phyloP scores from a whole-genome alignment of 257 asterid species.

The Nicotiana tabacum region DNA sequence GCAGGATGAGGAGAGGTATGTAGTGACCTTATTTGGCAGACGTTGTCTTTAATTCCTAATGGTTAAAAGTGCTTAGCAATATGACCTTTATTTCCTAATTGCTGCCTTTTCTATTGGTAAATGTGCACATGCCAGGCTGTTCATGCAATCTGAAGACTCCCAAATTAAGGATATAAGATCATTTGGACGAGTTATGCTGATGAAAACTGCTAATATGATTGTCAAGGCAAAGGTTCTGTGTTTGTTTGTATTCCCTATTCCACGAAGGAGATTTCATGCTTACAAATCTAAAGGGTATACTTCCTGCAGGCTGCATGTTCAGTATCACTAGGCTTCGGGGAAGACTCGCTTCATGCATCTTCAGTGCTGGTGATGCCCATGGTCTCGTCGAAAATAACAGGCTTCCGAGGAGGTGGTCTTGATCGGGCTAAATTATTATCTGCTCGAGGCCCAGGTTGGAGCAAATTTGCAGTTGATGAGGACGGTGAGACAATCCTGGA shows the following conservation, averaged over 20 bases:
- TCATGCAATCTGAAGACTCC: constrained; percentile 50
- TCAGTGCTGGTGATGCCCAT: constrained; percentile 93
- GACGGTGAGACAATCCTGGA: constrained; percentile 49
- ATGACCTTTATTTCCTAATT: background rate
- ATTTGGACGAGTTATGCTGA: constrained; percentile 42
- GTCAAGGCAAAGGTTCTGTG: constrained; percentile 66
- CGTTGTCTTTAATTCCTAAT: constrained; percentile 1
- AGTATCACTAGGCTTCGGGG: constrained; percentile 68
- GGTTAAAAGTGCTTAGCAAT: background rate
- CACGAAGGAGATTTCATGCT: background rate
- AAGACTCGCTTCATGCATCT: constrained; percentile 72
- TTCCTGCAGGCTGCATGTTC: constrained; percentile 72
- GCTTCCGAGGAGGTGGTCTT: constrained; percentile 63
- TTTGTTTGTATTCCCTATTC: background rate
- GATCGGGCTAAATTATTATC: constrained; percentile 54
- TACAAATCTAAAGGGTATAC: constrained; percentile 14
- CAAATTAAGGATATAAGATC: constrained; percentile 59
- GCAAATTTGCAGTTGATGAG: constrained; percentile 45
- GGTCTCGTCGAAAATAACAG: constrained; percentile 85
- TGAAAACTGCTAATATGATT: constrained; percentile 46
- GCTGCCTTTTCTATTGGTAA: background rate
- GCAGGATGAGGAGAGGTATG: constrained; percentile 67
- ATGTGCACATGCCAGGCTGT: constrained; percentile 37
- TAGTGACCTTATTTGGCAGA: background rate
- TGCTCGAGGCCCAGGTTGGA: constrained; percentile 60